Conservation (phyloP, 2,329 filamentous ascomycete species). For the Penicillium sp. region DNA sequence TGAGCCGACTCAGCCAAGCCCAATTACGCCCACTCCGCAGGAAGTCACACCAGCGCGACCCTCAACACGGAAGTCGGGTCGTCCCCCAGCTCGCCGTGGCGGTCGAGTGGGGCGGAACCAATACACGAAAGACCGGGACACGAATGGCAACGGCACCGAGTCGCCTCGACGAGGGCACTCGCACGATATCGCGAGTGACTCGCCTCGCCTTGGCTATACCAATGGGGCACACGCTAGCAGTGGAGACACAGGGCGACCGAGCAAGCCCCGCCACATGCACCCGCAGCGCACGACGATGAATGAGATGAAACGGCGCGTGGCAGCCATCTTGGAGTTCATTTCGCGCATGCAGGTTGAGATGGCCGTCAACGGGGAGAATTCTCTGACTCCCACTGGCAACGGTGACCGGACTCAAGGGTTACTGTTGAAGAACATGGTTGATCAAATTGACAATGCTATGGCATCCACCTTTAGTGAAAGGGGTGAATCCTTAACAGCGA, state of each 20-base stretch:
- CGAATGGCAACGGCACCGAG: slow-evolving; percentile 46
- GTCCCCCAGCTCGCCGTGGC: slow-evolving; percentile 60
- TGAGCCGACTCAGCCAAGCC: slow-evolving; percentile 39
- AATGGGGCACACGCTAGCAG: slow-evolving; percentile 51
- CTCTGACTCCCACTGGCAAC: slow-evolving; percentile 33
- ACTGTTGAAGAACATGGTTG: slow-evolving; percentile 31
- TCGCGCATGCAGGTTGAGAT: slow-evolving; percentile 82
- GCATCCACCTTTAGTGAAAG: slow-evolving; percentile 22
- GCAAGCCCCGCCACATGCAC: slow-evolving; percentile 54
- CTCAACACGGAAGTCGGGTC: slow-evolving; percentile 55
- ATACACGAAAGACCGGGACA: slow-evolving; percentile 71
- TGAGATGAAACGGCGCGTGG: slow-evolving; percentile 79
- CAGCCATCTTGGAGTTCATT: slow-evolving; percentile 83
- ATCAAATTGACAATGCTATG: slow-evolving; percentile 28
- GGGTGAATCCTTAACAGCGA: slow-evolving; percentile 22
- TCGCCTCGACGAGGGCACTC: slow-evolving; percentile 39
- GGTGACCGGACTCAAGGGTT: slow-evolving; percentile 31
- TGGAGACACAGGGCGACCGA: slow-evolving; percentile 52
- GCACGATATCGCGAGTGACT: slow-evolving; percentile 35
- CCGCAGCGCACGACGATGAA: slow-evolving; percentile 66
- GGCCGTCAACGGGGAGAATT: slow-evolving; percentile 53
- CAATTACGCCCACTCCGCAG: slow-evolving; percentile 37
- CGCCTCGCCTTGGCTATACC: slow-evolving; percentile 29
- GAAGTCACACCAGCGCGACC: slow-evolving; percentile 32
- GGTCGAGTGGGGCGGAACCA: slow-evolving; percentile 68